Percentiles rank a stretch among this genome's conserved stretches.
Evolutionary conservation across 371 early-diverging fungal species (phyloP).

Genomic region (Apophysomyces variabilis): DNA sequence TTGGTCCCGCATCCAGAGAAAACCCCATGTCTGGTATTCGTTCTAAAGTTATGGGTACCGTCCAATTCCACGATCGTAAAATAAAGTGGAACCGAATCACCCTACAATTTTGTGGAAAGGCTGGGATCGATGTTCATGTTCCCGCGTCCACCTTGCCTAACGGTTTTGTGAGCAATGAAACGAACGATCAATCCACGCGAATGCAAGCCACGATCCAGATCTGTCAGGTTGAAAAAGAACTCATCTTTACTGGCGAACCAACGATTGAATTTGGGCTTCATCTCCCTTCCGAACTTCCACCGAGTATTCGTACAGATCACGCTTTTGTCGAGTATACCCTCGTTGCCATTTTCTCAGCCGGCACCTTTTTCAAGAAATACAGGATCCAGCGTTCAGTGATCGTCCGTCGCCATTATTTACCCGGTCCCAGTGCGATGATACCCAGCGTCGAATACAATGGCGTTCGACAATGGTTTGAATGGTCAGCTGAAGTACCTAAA

Average conservation of each 20-base stretch:
- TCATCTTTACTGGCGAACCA: slow-evolving; percentile 48
- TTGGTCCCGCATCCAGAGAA: slow-evolving; percentile 47
- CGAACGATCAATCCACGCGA: slow-evolving; percentile 14
- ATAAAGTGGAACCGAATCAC: slow-evolving; percentile 55
- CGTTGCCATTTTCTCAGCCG: slow-evolving; percentile 48
- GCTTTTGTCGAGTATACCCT: slow-evolving; percentile 50
- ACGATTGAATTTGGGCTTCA: slow-evolving; percentile 51
- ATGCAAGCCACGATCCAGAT: slow-evolving; percentile 37
- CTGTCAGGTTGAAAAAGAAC: slow-evolving; percentile 52
- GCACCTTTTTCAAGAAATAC: slow-evolving; percentile 49
- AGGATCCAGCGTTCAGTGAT: slow-evolving; percentile 38
- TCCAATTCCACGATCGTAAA: slow-evolving; percentile 45
- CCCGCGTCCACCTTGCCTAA: slow-evolving; percentile 19
- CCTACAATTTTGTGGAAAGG: slow-evolving; percentile 43
- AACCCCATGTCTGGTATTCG: slow-evolving; percentile 52
- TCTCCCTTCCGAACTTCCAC: slow-evolving; percentile 46
- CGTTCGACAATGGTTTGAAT: slow-evolving; percentile 52
- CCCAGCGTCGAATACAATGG: slow-evolving; percentile 40
- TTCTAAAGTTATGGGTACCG: slow-evolving; percentile 43
- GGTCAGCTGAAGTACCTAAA: slow-evolving; percentile 50
- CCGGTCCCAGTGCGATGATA: slow-evolving; percentile 49
- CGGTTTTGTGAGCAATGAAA: not conserved
- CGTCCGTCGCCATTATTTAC: slow-evolving; percentile 46
- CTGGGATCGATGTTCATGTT: slow-evolving; percentile 40
- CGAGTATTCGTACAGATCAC: slow-evolving; percentile 35